Evolutionary conservation across 345 rosid species (phyloP).

Genomic region (Brassica nigra): DNA sequence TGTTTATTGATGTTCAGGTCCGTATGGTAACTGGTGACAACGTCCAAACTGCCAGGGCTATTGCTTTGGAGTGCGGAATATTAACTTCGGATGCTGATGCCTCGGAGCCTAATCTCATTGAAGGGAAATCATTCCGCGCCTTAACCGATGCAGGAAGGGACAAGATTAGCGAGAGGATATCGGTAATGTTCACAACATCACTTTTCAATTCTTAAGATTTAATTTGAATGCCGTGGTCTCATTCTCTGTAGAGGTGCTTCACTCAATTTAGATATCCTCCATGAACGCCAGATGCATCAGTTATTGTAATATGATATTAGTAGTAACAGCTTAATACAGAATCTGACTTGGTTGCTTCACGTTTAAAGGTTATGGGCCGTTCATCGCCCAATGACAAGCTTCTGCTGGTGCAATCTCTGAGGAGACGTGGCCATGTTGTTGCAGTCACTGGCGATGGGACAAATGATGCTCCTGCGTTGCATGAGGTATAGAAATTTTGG

Average conservation of each 20-base stretch:
- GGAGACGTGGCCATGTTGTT: conserved; percentile 72
- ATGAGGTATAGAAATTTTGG: conserved; percentile 55
- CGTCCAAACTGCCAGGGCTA: conserved; percentile 89
- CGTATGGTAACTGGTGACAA: conserved; percentile 99
- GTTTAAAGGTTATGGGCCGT: conserved; percentile 82
- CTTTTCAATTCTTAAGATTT: background rate
- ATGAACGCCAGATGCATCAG: background rate
- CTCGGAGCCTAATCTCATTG: conserved; percentile 69
- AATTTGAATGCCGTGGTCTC: conserved; percentile 16
- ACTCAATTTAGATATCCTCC: background rate
- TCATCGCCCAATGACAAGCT: conserved; percentile 93
- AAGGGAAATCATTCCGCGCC: conserved; percentile 79
- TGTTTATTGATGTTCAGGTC: conserved; percentile 51
- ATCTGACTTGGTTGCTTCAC: conserved; percentile 19
- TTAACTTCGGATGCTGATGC: conserved; percentile 62
- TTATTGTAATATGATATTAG: conserved; percentile 12
- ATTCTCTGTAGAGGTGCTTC: conserved; percentile 11
- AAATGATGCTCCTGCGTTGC: conserved; percentile 95
- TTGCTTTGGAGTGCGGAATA: conserved; percentile 97
- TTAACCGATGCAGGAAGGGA: conserved; percentile 72
- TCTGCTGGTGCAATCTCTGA: conserved; percentile 81
- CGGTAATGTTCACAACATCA: conserved; percentile 43
- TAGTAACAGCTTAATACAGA: conserved; percentile 12
- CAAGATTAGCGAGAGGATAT: conserved; percentile 65
- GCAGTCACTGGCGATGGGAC: conserved; percentile 98